Evolutionary conservation across 768 basidiomycete genomes (phyloP), one percentile per base, ranked within the genome.

Genomic region (Dentipellis fragilis): DNA sequence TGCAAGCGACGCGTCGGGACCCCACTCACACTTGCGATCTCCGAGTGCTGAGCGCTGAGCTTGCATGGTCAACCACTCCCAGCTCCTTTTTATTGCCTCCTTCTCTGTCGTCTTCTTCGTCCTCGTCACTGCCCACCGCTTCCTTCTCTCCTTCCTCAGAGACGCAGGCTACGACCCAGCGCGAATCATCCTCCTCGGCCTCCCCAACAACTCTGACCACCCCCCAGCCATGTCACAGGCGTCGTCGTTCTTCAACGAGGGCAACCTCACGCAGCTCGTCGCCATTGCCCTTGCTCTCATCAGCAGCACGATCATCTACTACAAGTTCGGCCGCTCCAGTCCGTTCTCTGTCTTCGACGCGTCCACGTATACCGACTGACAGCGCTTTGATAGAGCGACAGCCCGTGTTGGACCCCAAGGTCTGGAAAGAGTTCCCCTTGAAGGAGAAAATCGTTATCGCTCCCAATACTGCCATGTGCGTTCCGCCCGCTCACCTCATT

Each of bases 381-480:
- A 51, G 14, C 54, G 29, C 39, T 47, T 40, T 54, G 36, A 1
- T 66, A 89, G 86, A 77, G 65, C 76, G 80, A 36, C 84, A 83
- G 63, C 84, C 87, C 19, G 81, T 81, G 6, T 75, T 95, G 54
- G 77, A 89, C 70, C 80, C 92, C 14, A 75, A 75, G 59, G 74
- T 75, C 55, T 99, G 93, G 88, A 78, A 87, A 63, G 76, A 85
- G 60, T 97, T 90, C 73, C 78, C 87, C 23, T 80, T 99, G 56
- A 71, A 74, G 54, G 79, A 89, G 63, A 96, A 95, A 71, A 84
- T 81, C 49, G 73, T 81, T 63, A 77, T 98, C 54, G 97, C 94
- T 8, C 90, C 89, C 60, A 99, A 99, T 73, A 99, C 96, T 39
- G 95, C 96, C 65, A 78, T 93, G 92, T 97, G 60, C 57, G 85